Evolutionary conservation across 2,329 filamentous ascomycete species (phyloP).

Genomic region (Cadophora sp.): DNA sequence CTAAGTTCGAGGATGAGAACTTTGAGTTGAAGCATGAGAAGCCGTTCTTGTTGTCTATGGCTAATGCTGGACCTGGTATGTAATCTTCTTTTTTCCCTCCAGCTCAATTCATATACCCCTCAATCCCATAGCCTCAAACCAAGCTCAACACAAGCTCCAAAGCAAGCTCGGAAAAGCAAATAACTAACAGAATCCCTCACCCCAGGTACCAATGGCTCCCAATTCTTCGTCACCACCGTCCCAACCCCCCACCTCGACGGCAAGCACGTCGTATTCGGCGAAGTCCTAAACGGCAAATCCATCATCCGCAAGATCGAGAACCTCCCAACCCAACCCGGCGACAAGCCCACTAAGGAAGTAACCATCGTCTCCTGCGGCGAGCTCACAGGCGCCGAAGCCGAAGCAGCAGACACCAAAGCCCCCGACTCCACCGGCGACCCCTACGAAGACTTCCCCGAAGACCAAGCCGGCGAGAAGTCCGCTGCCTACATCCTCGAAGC

Average conservation of each 20-base stretch:
- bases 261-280: conserved; percentile 97
- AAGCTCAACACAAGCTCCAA: not conserved
- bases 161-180: not conserved
- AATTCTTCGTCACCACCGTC: conserved; percentile 98
- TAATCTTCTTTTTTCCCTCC: conserved; percentile 23
- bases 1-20: conserved; percentile 97
- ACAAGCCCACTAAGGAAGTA: conserved; percentile 79
- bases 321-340: conserved; percentile 72
- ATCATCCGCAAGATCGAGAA: conserved; percentile 91
- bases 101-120: not conserved
- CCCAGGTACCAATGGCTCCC: conserved; percentile 88
- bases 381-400: conserved; percentile 74
- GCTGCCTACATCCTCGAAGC: conserved; percentile 77
- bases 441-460: conserved; percentile 96
- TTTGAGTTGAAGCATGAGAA: conserved; percentile 91
- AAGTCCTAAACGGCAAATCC: conserved; percentile 92
- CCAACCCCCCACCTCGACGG: conserved; percentile 92
- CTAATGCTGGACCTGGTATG: conserved; percentile 90
- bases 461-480: conserved; percentile 67
- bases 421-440: conserved; percentile 85
- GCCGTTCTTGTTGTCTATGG: conserved; percentile 96
- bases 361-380: conserved; percentile 86
- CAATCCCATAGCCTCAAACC: no score
- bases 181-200: not conserved
- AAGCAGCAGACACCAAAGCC: conserved; percentile 69